phyloP scores from a whole-genome alignment of 1,139 yeast species.

The Yarrowia galli region DNA sequence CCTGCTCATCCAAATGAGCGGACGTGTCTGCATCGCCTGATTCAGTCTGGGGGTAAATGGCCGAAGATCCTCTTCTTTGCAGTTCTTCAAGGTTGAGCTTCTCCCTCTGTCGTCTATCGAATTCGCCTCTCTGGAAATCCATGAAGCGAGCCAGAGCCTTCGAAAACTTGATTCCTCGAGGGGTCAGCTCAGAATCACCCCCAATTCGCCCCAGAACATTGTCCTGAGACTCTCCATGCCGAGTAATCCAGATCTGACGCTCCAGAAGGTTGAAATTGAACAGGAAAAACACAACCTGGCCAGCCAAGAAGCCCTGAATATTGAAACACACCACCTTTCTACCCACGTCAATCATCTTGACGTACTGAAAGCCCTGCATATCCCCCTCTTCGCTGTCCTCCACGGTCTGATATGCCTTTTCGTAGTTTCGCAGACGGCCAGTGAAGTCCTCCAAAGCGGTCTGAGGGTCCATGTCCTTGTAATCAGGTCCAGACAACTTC shows the following conservation, averaged over 20 bases:
- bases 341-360: conserved; percentile 96
- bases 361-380: conserved; percentile 75
- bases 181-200: conserved; percentile 86
- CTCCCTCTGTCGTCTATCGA: conserved; percentile 68
- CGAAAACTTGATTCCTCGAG: conserved; percentile 78
- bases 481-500: conserved; percentile 93
- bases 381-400: conserved; percentile 71
- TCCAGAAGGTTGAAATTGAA: conserved; percentile 89
- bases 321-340: conserved; percentile 90
- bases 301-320: conserved; percentile 89
- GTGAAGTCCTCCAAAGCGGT: conserved; percentile 81
- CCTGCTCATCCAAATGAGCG: conserved; percentile 12
- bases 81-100: conserved; percentile 52
- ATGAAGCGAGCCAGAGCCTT: conserved; percentile 76
- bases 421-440: conserved; percentile 81
- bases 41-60: conserved; percentile 7
- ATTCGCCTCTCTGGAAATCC: conserved; percentile 72
- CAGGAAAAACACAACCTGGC: conserved; percentile 89
- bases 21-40: conserved; percentile 13
- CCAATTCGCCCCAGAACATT: conserved; percentile 87
- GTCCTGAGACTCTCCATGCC: conserved; percentile 92
- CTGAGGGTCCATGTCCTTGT: conserved; percentile 82
- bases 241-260: conserved; percentile 92
- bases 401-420: conserved; percentile 87
- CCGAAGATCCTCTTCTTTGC: conserved; percentile 4